A percentile compares a stretch with the other conserved stretches of the same genome.
Evolutionary conservation across 805 yeast species (phyloP).

Genomic region (Nakazawaea ernobii): DNA sequence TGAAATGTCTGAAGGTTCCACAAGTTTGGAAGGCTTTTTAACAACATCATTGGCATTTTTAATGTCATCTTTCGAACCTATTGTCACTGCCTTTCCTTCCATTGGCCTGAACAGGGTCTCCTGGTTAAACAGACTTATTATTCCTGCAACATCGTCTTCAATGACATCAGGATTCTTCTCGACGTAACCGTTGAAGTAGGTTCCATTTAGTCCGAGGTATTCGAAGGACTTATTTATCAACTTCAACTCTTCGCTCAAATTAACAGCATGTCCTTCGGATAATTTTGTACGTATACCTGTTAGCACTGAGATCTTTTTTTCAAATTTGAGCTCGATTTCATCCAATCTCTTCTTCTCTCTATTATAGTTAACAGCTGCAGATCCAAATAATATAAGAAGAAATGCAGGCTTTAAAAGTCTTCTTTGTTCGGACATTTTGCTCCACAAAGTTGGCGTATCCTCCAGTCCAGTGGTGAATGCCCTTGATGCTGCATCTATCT

Average conservation of each 20-base stretch:
- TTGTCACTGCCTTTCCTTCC: too few species aligned
- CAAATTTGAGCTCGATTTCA: conserved; percentile 24
- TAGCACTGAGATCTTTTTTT: conserved; percentile 27
- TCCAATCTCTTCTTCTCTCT: conserved; percentile 30
- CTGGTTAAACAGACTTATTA: neutral
- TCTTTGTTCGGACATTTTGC: neutral
- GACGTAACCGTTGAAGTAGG: conserved; percentile 8
- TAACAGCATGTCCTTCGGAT: conserved; percentile 27
- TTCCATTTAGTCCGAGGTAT: neutral
- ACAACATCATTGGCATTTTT: too few species aligned
- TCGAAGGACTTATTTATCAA: conserved; percentile 23
- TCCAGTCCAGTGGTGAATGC: neutral
- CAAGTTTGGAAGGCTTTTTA: too few species aligned
- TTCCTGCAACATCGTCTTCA: neutral
- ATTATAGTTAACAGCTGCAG: conserved; percentile 33
- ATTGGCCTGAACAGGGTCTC: too few species aligned
- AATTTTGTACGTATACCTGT: conserved; percentile 27
- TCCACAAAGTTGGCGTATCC: neutral
- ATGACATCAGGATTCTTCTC: neutral
- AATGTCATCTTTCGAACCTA: too few species aligned
- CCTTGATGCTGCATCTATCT: too few species aligned
- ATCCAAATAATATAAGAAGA: conserved; percentile 32
- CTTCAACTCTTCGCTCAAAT: conserved; percentile 30
- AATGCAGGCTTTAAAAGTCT: conserved; percentile 29
- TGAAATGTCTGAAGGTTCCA: too few species aligned